Conservation (phyloP, 306 rosid species). For the Trifolium repens region DNA sequence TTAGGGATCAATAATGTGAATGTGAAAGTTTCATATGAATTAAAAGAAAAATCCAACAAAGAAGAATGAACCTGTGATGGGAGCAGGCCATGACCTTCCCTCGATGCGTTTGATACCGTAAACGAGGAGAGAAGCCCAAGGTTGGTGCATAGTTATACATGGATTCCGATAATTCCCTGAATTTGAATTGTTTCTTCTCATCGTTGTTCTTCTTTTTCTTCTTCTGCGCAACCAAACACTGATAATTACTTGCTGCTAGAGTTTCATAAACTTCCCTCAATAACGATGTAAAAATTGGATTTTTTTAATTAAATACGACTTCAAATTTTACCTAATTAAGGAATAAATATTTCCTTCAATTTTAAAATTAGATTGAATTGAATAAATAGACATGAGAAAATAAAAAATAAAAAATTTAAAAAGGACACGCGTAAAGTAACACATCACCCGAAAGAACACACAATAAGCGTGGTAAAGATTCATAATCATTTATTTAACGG, state of each 20-base stretch:
- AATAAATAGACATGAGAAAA: too few species aligned
- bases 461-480: too few species aligned
- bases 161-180: conserved; percentile 72
- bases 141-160: conserved; percentile 93
- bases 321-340: not conserved
- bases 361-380: too few species aligned
- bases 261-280: not conserved
- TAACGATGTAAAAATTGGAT: not conserved
- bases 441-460: too few species aligned
- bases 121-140: conserved; percentile 96
- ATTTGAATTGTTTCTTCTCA: conserved; percentile 36
- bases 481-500: too few species aligned
- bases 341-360: not conserved
- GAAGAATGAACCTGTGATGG: conserved; percentile 62
- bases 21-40: not conserved
- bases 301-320: too few species aligned
- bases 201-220: not conserved
- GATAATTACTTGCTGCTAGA: too few species aligned
- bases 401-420: too few species aligned
- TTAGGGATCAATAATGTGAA: not conserved
- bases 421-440: too few species aligned
- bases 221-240: not conserved
- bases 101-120: conserved; percentile 90
- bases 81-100: conserved; percentile 93
- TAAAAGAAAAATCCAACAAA: not conserved